A percentile compares a stretch with the other conserved stretches of the same genome.
Evolutionary conservation across 805 yeast species (phyloP).

Genomic region (Kuraishia hungarica): DNA sequence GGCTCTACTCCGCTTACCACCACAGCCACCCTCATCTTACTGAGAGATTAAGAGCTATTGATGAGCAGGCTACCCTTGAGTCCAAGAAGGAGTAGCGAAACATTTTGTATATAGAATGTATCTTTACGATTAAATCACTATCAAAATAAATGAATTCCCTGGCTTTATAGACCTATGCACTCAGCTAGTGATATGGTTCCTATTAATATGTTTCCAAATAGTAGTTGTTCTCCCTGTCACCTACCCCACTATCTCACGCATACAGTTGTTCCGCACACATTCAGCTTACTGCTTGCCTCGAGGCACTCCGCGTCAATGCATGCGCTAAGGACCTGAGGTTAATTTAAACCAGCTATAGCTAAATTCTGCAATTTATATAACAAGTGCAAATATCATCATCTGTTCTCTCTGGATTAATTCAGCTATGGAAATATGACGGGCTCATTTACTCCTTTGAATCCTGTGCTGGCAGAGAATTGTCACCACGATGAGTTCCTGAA

Average conservation of each 20-base stretch:
- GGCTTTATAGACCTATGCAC: too few relatives aligned
- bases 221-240: too few relatives aligned
- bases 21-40: constrained; percentile 88
- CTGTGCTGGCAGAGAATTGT: constrained; percentile 6
- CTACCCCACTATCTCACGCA: too few relatives aligned
- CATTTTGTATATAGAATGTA: background rate
- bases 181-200: too few relatives aligned
- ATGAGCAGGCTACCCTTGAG: constrained; percentile 13
- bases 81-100: constrained; percentile 1
- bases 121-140: background rate
- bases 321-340: background rate
- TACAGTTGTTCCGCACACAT: background rate
- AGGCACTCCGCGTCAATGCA: background rate
- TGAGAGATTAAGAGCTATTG: constrained; percentile 79
- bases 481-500: constrained; percentile 7
- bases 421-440: background rate
- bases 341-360: background rate
- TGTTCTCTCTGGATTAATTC: background rate
- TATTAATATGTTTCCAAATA: too few relatives aligned
- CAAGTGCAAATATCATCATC: too few relatives aligned
- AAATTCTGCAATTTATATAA: background rate
- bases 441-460: background rate
- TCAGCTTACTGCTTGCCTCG: background rate
- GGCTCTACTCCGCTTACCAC: constrained; percentile 81
- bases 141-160: background rate